Evolutionary conservation across 441 rosid species (phyloP), one percentile per base, ranked within the genome.

Genomic region (Eutrema salsugineum): DNA sequence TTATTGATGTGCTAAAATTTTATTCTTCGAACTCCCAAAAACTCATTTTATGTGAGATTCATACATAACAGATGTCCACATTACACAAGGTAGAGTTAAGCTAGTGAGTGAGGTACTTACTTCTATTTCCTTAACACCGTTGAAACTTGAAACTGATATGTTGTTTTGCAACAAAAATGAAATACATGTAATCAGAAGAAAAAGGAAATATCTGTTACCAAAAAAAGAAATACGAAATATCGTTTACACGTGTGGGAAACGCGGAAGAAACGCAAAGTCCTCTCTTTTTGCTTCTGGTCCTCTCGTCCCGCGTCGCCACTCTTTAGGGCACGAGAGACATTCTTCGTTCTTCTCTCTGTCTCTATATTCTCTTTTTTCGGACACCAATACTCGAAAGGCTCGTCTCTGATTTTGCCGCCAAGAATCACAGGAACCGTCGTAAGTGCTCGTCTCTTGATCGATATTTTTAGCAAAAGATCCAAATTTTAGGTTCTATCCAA

Each of bases 181-280:
- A 24, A 47, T 14, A 15, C 4, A 56, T 1, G 8, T 36, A 42
- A n/a, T n/a, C n/a, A n/a, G n/a, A n/a, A n/a, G n/a, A n/a, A n/a
- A n/a, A n/a, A 32, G 19, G 22, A 20, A n/a, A 11, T 30, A 30
- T 20, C 1, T 20, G 2, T 20, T 20, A 1, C 2, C 1, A 2
- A 20, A 20, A 54, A 48, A 28, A 27, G 38, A n/a, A 22, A 59
- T 59, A 40, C 14, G 30, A 38, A 57, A 66, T 5, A 66, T 32
- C 43, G 50, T 24, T 32, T 10, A 67, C 35, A 61, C 71, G 71
- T 69, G 70, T 60, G 49, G 60, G 54, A 68, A 55, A 75, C 65
- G 55, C 70, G 70, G 65, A 70, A 5, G 76, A 63, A 69, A 63
- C 71, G 71, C 56, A 51, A 63, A 70, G 76, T 67, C 57, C 49